phyloP scores from a whole-genome alignment of 2,329 filamentous ascomycete species.

The Lecanicillium sp. region DNA sequence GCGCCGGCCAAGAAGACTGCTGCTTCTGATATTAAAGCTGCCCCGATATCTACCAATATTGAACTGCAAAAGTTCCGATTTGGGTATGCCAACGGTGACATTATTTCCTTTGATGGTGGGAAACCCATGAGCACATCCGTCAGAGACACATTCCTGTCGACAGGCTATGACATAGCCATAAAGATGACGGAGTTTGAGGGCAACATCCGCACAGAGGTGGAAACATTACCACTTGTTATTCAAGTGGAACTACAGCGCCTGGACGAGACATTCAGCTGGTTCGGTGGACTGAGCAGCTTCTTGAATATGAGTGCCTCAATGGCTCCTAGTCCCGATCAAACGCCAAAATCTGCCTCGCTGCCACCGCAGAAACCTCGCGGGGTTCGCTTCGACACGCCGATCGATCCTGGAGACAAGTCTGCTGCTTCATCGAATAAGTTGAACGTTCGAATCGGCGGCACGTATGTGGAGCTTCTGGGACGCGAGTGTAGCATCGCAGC shows the following conservation, averaged over 20 bases:
- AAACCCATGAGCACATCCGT: conserved; percentile 52
- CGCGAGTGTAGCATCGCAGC: conserved; percentile 67
- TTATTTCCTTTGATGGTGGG: conserved; percentile 54
- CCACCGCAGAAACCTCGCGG: conserved; percentile 39
- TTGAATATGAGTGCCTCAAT: conserved; percentile 83
- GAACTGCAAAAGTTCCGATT: conserved; percentile 52
- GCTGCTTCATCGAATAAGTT: conserved; percentile 54
- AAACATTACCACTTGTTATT: conserved; percentile 69
- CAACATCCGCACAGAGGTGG: conserved; percentile 51
- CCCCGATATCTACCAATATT: conserved; percentile 26
- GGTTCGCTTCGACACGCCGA: conserved; percentile 50
- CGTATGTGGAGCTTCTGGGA: conserved; percentile 69
- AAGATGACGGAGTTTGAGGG: conserved; percentile 39
- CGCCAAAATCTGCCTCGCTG: conserved; percentile 27
- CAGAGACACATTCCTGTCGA: conserved; percentile 48
- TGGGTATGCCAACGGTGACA: conserved; percentile 54
- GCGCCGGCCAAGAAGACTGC: not conserved
- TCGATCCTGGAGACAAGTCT: conserved; percentile 39
- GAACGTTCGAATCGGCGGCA: conserved; percentile 68
- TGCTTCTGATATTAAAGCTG: conserved; percentile 15
- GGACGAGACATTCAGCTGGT: conserved; percentile 81
- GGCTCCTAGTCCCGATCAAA: conserved; percentile 58
- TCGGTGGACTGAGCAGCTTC: conserved; percentile 87
- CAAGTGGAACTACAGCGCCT: conserved; percentile 71
- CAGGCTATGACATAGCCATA: conserved; percentile 50